A percentile compares a stretch with the other conserved stretches of the same genome.
Conservation (phyloP, 768 basidiomycete genomes). For the Psilocybe cyanescens region DNA sequence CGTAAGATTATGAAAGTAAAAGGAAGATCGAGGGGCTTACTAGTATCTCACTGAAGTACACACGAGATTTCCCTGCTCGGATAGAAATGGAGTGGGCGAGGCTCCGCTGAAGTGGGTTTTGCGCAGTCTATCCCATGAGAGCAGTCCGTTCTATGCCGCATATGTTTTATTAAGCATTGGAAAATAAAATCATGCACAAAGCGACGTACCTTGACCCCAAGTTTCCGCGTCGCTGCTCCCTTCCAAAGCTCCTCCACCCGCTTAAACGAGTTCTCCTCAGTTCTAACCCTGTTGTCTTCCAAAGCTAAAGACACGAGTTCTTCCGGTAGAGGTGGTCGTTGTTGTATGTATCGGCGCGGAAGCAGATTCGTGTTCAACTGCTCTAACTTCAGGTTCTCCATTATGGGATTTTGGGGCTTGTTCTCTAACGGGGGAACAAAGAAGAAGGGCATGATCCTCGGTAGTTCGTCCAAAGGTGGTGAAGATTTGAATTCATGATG, state of each 20-base stretch:
- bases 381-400: constrained; percentile 53
- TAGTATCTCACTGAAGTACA: constrained; percentile 62
- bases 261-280: background rate
- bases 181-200: background rate
- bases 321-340: constrained; percentile 23
- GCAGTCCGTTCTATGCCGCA: constrained; percentile 44
- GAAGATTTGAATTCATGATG: constrained; percentile 11
- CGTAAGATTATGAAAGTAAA: background rate
- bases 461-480: constrained; percentile 32
- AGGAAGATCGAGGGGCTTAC: constrained; percentile 41
- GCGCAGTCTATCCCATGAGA: constrained; percentile 69
- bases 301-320: constrained; percentile 32
- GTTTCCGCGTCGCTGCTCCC: constrained; percentile 22
- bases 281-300: constrained; percentile 1
- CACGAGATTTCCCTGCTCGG: constrained; percentile 61
- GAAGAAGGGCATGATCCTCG: constrained; percentile 51
- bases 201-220: constrained; percentile 22
- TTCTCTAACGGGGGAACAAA: constrained; percentile 68
- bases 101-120: constrained; percentile 32
- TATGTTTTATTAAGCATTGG: background rate
- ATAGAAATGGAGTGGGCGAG: constrained; percentile 60
- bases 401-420: constrained; percentile 79
- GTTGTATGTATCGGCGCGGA: constrained; percentile 13
- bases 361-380: constrained; percentile 18
- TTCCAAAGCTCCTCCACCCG: constrained; percentile 22